These are phyloP conservation scores for Penicillium rolfsii DNA, from an alignment of 2,329 filamentous ascomycete species.

Conservation along the genomic window DNA sequence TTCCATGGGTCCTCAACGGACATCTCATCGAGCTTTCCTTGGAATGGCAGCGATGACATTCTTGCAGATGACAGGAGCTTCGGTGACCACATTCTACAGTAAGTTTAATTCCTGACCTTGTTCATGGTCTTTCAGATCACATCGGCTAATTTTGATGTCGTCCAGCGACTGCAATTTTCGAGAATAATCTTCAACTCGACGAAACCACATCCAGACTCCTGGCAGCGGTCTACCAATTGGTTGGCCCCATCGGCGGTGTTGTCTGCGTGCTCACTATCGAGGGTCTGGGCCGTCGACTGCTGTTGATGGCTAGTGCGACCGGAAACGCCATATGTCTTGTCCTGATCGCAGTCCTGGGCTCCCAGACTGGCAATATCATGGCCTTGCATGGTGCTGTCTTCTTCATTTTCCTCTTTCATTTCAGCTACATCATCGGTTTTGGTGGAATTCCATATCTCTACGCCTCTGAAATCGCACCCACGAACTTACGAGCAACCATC, in stretches of 20 bases:
- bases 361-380: conserved; percentile 15
- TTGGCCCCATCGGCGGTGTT: conserved; percentile 24
- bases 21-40: conserved; percentile 25
- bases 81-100: conserved; percentile 31
- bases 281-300: conserved; percentile 22
- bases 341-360: conserved; percentile 26
- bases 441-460: conserved; percentile 32
- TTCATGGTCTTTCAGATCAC: too few species aligned
- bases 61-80: conserved; percentile 26
- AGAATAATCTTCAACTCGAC: conserved; percentile 23
- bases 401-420: conserved; percentile 31
- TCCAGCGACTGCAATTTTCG: conserved; percentile 27
- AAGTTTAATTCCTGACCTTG: neutral
- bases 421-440: conserved; percentile 30
- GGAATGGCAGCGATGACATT: conserved; percentile 21
- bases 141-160: neutral
- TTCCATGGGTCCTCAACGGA: conserved; percentile 26
- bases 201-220: conserved; percentile 27
- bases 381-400: conserved; percentile 26
- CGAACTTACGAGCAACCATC: conserved; percentile 29
- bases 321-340: conserved; percentile 26
- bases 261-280: conserved; percentile 28
- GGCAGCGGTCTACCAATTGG: conserved; percentile 26
- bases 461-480: conserved; percentile 26
- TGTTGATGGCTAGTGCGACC: conserved; percentile 25